A percentile compares a stretch with the other conserved stretches of the same genome.
phyloP scores from a whole-genome alignment of 2,329 filamentous ascomycete species.

The Chaetomium sp. region DNA sequence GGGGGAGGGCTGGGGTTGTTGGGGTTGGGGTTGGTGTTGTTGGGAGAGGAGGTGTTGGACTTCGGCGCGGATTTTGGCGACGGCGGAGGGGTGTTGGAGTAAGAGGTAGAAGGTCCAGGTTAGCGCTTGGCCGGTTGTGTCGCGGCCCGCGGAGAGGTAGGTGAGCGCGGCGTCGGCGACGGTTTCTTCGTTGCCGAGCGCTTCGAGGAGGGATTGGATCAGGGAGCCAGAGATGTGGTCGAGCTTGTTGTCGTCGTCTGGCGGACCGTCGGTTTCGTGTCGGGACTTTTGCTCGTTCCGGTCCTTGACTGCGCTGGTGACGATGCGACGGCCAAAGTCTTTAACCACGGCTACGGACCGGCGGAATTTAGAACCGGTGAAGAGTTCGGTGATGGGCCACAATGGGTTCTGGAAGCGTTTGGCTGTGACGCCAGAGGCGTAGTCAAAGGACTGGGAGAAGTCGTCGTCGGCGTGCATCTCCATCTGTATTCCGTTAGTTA shows the following conservation, averaged over 20 bases:
- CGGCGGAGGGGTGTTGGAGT: conserved; percentile 51
- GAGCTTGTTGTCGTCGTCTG: conserved; percentile 37
- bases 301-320: conserved; percentile 54
- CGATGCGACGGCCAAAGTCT: conserved; percentile 59
- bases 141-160: conserved; percentile 65
- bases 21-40: conserved; percentile 3
- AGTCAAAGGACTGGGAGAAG: conserved; percentile 63
- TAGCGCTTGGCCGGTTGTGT: conserved; percentile 66
- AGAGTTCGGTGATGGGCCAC: conserved; percentile 60
- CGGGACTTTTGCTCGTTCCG: conserved; percentile 34
- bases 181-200: conserved; percentile 55
- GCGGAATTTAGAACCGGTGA: conserved; percentile 53
- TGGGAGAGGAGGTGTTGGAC: conserved; percentile 37
- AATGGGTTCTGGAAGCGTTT: conserved; percentile 67
- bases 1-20: background rate
- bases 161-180: conserved; percentile 67
- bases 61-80: conserved; percentile 49
- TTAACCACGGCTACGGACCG: conserved; percentile 54
- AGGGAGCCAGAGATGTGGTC: conserved; percentile 56
- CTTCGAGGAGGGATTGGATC: conserved; percentile 61
- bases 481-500: conserved; percentile 48
- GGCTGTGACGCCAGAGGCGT: conserved; percentile 61
- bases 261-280: background rate
- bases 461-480: conserved; percentile 64
- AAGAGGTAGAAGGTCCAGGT: conserved; percentile 67